Conservation (phyloP, 176 grass and related monocot genomes). For the Aechmea fasciata region DNA sequence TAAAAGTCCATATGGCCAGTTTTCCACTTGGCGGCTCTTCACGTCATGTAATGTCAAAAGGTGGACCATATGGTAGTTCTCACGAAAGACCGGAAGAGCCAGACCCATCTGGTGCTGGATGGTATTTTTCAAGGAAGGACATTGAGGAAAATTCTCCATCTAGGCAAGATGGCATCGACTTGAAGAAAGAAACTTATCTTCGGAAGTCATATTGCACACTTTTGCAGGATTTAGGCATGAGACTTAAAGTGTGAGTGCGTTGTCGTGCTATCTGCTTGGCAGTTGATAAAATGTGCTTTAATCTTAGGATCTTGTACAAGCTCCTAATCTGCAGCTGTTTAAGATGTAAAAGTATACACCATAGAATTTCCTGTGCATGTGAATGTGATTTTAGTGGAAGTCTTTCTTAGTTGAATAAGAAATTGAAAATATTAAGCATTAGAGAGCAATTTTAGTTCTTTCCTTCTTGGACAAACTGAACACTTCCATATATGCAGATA, state of each 20-base stretch:
- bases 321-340: not conserved
- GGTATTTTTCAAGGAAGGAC: conserved; percentile 85
- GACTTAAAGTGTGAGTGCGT: conserved; percentile 89
- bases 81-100: conserved; percentile 30
- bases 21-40: conserved; percentile 28
- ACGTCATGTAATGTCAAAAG: conserved; percentile 44
- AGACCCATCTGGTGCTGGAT: conserved; percentile 46
- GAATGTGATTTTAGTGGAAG: too few species aligned
- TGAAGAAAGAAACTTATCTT: conserved; percentile 78
- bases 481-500: too few species aligned
- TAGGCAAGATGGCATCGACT: conserved; percentile 65
- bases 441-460: too few species aligned
- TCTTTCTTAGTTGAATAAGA: too few species aligned
- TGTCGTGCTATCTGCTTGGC: not conserved
- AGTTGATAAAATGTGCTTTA: conserved; percentile 1
- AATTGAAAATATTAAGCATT: too few species aligned
- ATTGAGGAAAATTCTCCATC: conserved; percentile 85
- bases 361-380: too few species aligned
- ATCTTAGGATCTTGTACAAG: conserved; percentile 5
- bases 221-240: conserved; percentile 89
- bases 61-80: conserved; percentile 49
- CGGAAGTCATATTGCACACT: conserved; percentile 91
- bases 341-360: too few species aligned
- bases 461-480: too few species aligned
- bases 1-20: too few species aligned